These are phyloP conservation scores for Alternaria infectoria DNA, from an alignment of 2,329 filamentous ascomycete species.

Conservation along the genomic window DNA sequence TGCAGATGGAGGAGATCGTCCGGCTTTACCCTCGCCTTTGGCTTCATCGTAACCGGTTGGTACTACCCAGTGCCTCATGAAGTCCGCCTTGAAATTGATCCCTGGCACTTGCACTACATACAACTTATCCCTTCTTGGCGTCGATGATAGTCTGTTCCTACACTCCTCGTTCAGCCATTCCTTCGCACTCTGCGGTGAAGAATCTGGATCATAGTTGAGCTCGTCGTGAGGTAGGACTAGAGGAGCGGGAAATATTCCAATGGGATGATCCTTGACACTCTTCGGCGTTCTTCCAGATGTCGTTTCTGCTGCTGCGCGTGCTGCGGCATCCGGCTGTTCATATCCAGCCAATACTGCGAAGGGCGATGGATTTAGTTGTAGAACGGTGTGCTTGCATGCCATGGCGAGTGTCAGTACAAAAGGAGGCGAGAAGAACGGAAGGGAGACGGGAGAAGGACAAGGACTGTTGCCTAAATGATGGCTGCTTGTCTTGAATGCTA, in stretches of 20 bases:
- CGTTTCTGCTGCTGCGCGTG: conserved; percentile 31
- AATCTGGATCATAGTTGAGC: conserved; percentile 60
- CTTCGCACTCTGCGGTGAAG: conserved; percentile 59
- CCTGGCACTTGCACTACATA: conserved; percentile 61
- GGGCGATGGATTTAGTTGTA: conserved; percentile 35
- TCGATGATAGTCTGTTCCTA: conserved; percentile 58
- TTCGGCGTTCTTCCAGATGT: conserved; percentile 13
- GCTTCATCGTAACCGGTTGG: conserved; percentile 16
- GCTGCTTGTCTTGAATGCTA: neutral
- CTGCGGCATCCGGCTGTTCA: conserved; percentile 28
- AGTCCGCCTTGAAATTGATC: conserved; percentile 44
- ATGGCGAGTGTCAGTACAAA: neutral
- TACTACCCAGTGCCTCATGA: conserved; percentile 54
- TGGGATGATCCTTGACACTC: conserved; percentile 5
- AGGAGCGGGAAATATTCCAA: conserved; percentile 61
- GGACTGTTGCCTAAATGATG: neutral
- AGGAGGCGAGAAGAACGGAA: neutral
- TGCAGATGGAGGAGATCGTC: conserved; percentile 14
- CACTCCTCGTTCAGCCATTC: conserved; percentile 55
- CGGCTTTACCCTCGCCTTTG: conserved; percentile 9
- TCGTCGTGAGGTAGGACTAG: conserved; percentile 67
- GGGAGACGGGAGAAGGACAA: neutral
- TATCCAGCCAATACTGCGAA: conserved; percentile 47
- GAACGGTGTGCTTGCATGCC: conserved; percentile 7
- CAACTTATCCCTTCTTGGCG: conserved; percentile 53